These are phyloP conservation scores for Aegilops longissima DNA, from an alignment of 176 grass and related monocot genomes.

Conservation along the genomic window DNA sequence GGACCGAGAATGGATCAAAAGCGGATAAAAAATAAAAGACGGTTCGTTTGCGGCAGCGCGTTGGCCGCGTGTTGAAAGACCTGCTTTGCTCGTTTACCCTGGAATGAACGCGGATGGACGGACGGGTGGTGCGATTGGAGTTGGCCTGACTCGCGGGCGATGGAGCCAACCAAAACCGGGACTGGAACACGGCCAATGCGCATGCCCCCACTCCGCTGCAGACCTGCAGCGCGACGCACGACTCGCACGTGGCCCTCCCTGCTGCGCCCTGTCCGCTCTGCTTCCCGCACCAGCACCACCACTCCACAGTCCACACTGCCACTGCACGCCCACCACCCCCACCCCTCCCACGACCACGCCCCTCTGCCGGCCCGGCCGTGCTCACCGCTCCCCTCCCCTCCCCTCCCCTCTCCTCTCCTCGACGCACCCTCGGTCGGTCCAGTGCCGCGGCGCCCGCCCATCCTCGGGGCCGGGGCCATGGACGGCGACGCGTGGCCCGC, in stretches of 20 bases:
- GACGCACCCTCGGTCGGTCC: not conserved
- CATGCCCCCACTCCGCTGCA: no score
- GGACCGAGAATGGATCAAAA: no score
- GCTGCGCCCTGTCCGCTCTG: not conserved
- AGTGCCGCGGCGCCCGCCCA: not conserved
- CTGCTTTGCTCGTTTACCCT: no score
- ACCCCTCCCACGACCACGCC: not conserved
- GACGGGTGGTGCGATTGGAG: no score
- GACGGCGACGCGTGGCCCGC: conserved; percentile 51
- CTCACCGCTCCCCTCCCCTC: not conserved
- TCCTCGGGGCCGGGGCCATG: conserved; percentile 9
- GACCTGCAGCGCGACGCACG: no score
- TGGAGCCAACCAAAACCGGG: no score
- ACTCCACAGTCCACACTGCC: not conserved
- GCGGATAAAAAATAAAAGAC: no score
- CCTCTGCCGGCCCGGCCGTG: not conserved
- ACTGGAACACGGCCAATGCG: no score
- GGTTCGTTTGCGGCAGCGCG: no score
- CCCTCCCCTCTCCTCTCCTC: not conserved
- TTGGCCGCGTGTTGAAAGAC: no score
- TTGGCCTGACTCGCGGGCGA: no score
- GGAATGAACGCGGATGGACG: no score
- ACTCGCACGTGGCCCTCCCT: not conserved
- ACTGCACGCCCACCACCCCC: not conserved
- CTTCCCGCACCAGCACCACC: not conserved